Evolutionary conservation across 176 grass and related monocot species (phyloP).

Genomic region (Carex scoparia): DNA sequence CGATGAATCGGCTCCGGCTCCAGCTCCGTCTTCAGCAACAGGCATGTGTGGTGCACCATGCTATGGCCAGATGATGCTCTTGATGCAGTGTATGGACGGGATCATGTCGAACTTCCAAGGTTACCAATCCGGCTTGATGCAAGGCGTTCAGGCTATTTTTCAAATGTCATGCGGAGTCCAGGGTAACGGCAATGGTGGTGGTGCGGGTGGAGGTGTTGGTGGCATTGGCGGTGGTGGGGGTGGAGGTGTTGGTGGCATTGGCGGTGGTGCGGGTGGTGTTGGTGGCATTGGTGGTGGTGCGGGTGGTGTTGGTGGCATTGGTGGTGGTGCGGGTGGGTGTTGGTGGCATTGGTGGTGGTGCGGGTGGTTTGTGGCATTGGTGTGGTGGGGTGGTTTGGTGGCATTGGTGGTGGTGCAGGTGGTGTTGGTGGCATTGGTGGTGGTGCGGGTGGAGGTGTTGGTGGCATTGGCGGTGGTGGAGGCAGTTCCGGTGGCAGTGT

Average conservation of each 20-base stretch:
- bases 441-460: not conserved
- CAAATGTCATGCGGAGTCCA: slow-evolving; percentile 55
- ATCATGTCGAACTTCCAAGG: slow-evolving; percentile 56
- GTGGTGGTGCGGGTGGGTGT: not conserved
- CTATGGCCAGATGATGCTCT: slow-evolving; percentile 56
- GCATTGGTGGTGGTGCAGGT: not conserved
- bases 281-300: not conserved
- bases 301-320: too few species aligned
- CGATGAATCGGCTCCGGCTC: not conserved
- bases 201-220: not conserved
- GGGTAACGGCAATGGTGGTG: not conserved
- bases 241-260: not conserved
- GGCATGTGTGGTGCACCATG: slow-evolving; percentile 67
- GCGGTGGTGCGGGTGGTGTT: not conserved
- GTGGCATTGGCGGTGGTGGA: not conserved
- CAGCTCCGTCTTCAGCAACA: not conserved
- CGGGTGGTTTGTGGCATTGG: not conserved
- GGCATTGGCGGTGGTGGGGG: not conserved
- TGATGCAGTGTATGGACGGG: slow-evolving; percentile 56
- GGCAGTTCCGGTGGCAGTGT: not conserved
- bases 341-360: not conserved
- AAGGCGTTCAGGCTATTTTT: slow-evolving; percentile 70
- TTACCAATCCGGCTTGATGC: slow-evolving; percentile 75
- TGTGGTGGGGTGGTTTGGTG: not conserved
- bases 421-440: too few species aligned